Base-by-base conservation (phyloP, 257 asterid genomes). In the Asclepias syriaca region DNA sequence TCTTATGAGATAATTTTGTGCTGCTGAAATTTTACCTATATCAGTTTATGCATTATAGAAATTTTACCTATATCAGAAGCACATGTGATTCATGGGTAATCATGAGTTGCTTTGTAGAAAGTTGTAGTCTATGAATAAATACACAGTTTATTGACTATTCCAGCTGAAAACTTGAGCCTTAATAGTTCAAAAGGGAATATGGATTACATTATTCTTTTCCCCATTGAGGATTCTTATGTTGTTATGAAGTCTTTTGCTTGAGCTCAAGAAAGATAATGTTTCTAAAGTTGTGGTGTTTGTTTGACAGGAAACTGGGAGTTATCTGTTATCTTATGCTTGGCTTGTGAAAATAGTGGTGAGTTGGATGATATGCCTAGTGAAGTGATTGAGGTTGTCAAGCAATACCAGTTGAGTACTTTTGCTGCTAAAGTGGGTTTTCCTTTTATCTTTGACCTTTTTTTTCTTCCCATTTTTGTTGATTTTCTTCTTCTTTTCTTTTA, bases 381-480 rank as follows among this genome's bases (percentile, higher is more conserved):
- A 60, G 88, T 95, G 72, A 74, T 69, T 75, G 93, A 86, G 81
- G 89, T 92, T 71, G 86, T 92, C 81, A 84, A 86, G 68, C 78
- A 81, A 77, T 88, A 86, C 88, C 94, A 84, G 87, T 90, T 92
- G 98, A 92, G 94, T 87, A 80, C 92, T 84, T 90, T 85, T 89
- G 83, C 83, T 43, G 81, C 88, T 81, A 87, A 92, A 88, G 98
- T 92, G 86, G 86, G 96, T 88, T 78, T 61, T 78, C 77, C 71
- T 77, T 80, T 82, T 78, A 68, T 77, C 83, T 71, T 77, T 73
- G 18, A 46, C 16, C 11, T 32, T 60, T 24, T 70, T 45, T 70
- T 29, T 24, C 64, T 45, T 2, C 48, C 54, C 22, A 7, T 46
- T 58, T 8, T 13, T 27, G 45, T 6, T n/a, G 58, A 8, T 49